Conservation (phyloP, 176 grass and related monocot species). For the Triticum turgidum region DNA sequence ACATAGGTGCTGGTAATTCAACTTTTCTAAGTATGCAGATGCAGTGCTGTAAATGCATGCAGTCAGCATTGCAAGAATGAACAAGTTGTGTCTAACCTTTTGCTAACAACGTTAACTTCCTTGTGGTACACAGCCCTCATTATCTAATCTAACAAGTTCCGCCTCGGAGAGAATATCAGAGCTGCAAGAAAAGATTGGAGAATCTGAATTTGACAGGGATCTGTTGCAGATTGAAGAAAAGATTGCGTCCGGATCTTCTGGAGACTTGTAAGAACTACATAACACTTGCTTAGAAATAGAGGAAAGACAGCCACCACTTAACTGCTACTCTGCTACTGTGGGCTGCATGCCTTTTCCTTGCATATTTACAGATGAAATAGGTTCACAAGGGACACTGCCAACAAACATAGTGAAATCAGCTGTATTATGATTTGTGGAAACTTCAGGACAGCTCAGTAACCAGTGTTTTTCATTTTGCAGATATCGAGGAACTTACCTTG, state of each 20-base stretch:
- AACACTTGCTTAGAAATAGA: background rate
- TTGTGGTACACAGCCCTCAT: conserved; percentile 46
- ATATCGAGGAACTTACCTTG: conserved; percentile 74
- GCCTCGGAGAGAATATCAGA: conserved; percentile 51
- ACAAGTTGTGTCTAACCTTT: conserved; percentile 5
- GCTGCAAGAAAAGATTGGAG: conserved; percentile 52
- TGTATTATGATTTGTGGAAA: background rate
- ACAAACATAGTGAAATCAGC: background rate
- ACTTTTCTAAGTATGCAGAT: conserved; percentile 1
- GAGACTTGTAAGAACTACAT: conserved; percentile 69
- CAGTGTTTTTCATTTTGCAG: conserved; percentile 38
- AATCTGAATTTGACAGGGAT: conserved; percentile 74
- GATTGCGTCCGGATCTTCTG: conserved; percentile 91
- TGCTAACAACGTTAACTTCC: conserved; percentile 17
- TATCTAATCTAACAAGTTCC: conserved; percentile 65
- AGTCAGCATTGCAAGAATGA: conserved; percentile 4
- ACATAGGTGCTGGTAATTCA: conserved; percentile 4
- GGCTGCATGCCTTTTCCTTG: conserved; percentile 1
- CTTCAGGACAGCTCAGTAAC: conserved; percentile 1
- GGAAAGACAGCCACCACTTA: background rate
- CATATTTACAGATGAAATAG: conserved; percentile 9
- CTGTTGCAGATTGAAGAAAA: conserved; percentile 65
- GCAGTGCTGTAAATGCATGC: background rate
- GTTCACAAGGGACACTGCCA: background rate
- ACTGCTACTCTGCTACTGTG: background rate